Percentiles rank a stretch among this genome's conserved stretches.
phyloP scores from a whole-genome alignment of 805 yeast species.

The Blastobotrys chiropterorum region DNA sequence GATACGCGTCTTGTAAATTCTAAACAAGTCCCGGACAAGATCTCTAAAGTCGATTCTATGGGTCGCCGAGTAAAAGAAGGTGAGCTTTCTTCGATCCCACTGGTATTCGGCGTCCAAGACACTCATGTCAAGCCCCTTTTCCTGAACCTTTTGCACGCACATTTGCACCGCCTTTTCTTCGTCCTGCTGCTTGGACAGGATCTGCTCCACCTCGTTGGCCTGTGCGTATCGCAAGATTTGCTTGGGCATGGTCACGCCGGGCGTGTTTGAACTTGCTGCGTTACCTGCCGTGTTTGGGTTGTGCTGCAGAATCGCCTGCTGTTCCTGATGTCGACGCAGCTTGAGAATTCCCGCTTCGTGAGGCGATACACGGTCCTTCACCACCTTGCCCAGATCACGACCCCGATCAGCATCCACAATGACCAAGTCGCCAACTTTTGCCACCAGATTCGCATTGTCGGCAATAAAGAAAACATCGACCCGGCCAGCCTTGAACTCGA shows the following conservation, averaged over 20 bases:
- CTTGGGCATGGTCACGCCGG: slow-evolving; percentile 61
- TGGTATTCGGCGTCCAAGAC: slow-evolving; percentile 78
- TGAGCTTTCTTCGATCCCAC: slow-evolving; percentile 76
- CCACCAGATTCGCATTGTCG: slow-evolving; percentile 29
- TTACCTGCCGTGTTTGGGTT: slow-evolving; percentile 28
- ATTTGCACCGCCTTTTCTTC: slow-evolving; percentile 63
- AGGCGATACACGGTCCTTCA: slow-evolving; percentile 48
- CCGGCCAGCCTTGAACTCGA: slow-evolving; percentile 74
- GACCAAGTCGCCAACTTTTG: slow-evolving; percentile 59
- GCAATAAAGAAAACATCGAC: slow-evolving; percentile 70
- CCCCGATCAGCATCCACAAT: slow-evolving; percentile 85
- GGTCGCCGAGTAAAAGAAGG: slow-evolving; percentile 61
- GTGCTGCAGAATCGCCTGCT: slow-evolving; percentile 52
- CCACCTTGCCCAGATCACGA: slow-evolving; percentile 64
- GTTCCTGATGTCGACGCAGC: slow-evolving; percentile 62
- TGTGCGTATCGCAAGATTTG: slow-evolving; percentile 59
- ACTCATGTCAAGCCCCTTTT: slow-evolving; percentile 46
- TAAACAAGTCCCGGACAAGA: slow-evolving; percentile 65
- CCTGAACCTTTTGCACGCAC: slow-evolving; percentile 53
- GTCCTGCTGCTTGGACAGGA: slow-evolving; percentile 54
- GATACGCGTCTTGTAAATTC: slow-evolving; percentile 71
- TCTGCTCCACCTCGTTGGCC: slow-evolving; percentile 51
- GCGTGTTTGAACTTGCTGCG: slow-evolving; percentile 24
- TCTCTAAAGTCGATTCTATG: slow-evolving; percentile 74
- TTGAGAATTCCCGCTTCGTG: slow-evolving; percentile 67